phyloP scores from a whole-genome alignment of 306 rosid genomes.

The Mimosa pudica region DNA sequence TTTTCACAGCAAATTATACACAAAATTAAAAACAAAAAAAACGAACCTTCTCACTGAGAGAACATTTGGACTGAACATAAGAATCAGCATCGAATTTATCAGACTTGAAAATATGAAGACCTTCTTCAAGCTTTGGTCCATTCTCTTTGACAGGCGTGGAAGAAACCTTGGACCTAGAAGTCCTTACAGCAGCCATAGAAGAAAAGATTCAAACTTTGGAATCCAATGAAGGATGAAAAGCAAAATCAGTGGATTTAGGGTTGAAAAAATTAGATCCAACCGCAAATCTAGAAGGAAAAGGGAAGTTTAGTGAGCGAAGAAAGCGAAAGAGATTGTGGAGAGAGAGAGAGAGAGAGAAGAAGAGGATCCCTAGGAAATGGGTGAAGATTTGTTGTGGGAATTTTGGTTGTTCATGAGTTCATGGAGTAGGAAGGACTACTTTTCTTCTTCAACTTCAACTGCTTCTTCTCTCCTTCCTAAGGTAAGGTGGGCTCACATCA shows the following conservation, averaged over 20 bases:
- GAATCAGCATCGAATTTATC: slow-evolving; percentile 81
- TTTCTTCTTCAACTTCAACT: slow-evolving; percentile 1
- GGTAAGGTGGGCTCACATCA: not conserved
- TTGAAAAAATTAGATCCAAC: slow-evolving; percentile 41
- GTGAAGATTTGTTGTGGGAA: not conserved
- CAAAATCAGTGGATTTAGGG: slow-evolving; percentile 36
- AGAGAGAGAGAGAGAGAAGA: not conserved
- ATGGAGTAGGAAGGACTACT: too few relatives aligned
- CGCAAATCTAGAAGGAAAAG: slow-evolving; percentile 15
- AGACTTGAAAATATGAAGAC: slow-evolving; percentile 78
- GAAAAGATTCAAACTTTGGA: not conserved
- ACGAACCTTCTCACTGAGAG: slow-evolving; percentile 89
- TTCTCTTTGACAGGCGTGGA: slow-evolving; percentile 62
- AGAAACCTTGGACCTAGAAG: slow-evolving; percentile 62
- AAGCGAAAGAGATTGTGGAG: not conserved
- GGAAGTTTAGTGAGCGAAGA: not conserved
- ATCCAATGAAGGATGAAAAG: slow-evolving; percentile 23
- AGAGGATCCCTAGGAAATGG: slow-evolving; percentile 5
- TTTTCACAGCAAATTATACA: not conserved
- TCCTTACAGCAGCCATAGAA: slow-evolving; percentile 73
- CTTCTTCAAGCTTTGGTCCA: slow-evolving; percentile 80
- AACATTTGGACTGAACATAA: slow-evolving; percentile 73
- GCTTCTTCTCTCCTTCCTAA: not conserved
- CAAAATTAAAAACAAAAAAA: not conserved
- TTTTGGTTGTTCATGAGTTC: not conserved